A percentile compares a stretch with the other conserved stretches of the same genome.
Evolutionary conservation across 2,329 filamentous ascomycete genomes (phyloP).

Genomic region (Alternaria metachromatica): DNA sequence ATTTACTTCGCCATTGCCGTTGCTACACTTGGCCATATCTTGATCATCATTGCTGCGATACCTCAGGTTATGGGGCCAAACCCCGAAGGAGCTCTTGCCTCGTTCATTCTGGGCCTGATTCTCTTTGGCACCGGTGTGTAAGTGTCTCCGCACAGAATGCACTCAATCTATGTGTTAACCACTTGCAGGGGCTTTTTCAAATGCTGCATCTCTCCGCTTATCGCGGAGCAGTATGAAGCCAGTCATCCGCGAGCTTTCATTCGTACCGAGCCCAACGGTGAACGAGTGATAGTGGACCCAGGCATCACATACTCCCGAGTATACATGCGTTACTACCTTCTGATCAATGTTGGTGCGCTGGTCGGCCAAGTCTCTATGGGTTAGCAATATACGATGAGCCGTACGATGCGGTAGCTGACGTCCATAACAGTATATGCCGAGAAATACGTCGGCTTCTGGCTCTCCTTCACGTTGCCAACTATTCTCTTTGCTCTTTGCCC

Average conservation of each 20-base stretch:
- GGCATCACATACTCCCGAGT: constrained; percentile 69
- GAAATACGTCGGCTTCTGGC: constrained; percentile 76
- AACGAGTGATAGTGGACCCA: constrained; percentile 73
- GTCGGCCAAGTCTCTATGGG: constrained; percentile 67
- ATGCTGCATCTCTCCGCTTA: constrained; percentile 60
- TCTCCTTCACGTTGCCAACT: constrained; percentile 71
- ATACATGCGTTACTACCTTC: constrained; percentile 73
- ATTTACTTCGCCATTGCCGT: constrained; percentile 62
- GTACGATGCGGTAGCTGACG: background rate
- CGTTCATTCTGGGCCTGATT: constrained; percentile 57
- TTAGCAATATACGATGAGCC: background rate
- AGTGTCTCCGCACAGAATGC: background rate
- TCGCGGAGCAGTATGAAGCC: constrained; percentile 72
- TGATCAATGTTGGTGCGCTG: constrained; percentile 72
- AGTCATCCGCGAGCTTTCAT: constrained; percentile 58
- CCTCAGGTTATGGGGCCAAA: constrained; percentile 52
- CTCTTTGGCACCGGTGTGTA: constrained; percentile 50
- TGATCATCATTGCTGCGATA: constrained; percentile 60
- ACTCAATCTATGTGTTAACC: background rate
- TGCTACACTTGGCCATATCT: constrained; percentile 63
- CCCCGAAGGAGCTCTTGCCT: constrained; percentile 51
- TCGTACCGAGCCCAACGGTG: constrained; percentile 60
- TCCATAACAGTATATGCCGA: constrained; percentile 65
- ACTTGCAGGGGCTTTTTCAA: constrained; percentile 49
- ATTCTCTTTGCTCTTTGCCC: constrained; percentile 67